Evolutionary conservation across 2,329 filamentous ascomycete species (phyloP).

Genomic region (Fusarium mangiferae): DNA sequence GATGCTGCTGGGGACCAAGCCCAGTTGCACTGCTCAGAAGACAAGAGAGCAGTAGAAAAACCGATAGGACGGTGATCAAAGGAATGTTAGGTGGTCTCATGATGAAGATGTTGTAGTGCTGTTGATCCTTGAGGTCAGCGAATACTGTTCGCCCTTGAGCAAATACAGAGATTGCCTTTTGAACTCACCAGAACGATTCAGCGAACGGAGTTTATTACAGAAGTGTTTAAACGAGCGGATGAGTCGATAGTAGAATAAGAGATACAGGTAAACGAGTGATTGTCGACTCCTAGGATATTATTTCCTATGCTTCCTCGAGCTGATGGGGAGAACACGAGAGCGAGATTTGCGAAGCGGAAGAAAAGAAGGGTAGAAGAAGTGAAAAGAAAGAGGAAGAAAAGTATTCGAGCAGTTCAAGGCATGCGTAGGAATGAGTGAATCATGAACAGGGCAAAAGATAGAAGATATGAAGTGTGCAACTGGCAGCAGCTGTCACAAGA

Average conservation of each 20-base stretch:
- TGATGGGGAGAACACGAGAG: slow-evolving; percentile 11
- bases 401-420: neutral
- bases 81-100: slow-evolving; percentile 52
- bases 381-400: slow-evolving; percentile 1
- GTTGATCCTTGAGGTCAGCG: slow-evolving; percentile 3
- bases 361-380: slow-evolving; percentile 3
- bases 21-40: slow-evolving; percentile 20
- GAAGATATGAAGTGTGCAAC: slow-evolving; percentile 16
- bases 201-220: neutral
- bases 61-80: slow-evolving; percentile 47
- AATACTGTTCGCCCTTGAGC: neutral
- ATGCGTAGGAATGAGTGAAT: slow-evolving; percentile 8
- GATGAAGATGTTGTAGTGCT: slow-evolving; percentile 28
- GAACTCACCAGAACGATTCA: neutral
- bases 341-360: slow-evolving; percentile 1
- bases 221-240: slow-evolving; percentile 11
- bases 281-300: neutral
- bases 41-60: slow-evolving; percentile 41
- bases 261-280: slow-evolving; percentile 25
- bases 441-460: slow-evolving; percentile 21
- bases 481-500: slow-evolving; percentile 38
- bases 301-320: slow-evolving; percentile 3
- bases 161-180: neutral
- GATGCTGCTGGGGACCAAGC: slow-evolving; percentile 2
- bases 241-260: neutral